Evolutionary conservation across 139 green algal species (phyloP).

Genomic region (Astrephomene gubernaculifera): DNA sequence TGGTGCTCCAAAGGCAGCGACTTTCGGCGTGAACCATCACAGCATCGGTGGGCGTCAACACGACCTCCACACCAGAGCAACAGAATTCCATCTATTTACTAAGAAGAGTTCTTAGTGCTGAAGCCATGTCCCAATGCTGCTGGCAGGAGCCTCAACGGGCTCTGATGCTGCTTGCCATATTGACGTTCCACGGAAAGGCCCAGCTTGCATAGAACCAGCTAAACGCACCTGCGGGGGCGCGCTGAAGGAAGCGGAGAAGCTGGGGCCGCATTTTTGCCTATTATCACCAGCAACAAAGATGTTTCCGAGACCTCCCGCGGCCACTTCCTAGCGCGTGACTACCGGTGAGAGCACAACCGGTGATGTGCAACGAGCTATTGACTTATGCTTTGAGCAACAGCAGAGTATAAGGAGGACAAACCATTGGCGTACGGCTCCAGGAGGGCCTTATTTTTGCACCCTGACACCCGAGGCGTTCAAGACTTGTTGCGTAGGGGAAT

Average conservation of each 20-base stretch:
- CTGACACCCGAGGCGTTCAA: not conserved
- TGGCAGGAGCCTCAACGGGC: too few relatives aligned
- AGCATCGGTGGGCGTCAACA: too few relatives aligned
- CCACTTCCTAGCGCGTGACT: not conserved
- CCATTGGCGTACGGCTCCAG: not conserved
- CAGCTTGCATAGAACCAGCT: not conserved
- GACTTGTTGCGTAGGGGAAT: not conserved
- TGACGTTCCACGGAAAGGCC: not conserved
- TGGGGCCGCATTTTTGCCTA: slow-evolving; percentile 26
- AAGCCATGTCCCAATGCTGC: too few relatives aligned
- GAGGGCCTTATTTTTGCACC: not conserved
- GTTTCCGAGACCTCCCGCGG: slow-evolving; percentile 35
- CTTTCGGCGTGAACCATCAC: slow-evolving; percentile 27
- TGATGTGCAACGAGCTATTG: not conserved
- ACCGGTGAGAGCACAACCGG: not conserved
- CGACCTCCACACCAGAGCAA: too few relatives aligned
- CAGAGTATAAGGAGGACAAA: not conserved
- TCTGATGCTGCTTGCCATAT: too few relatives aligned
- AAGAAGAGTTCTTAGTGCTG: too few relatives aligned
- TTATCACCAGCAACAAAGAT: not conserved
- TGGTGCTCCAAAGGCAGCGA: not conserved
- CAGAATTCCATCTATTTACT: too few relatives aligned
- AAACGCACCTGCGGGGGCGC: slow-evolving; percentile 30
- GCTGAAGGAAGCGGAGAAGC: slow-evolving; percentile 38
- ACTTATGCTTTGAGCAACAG: too few relatives aligned